Evolutionary conservation across 2,329 filamentous ascomycete species (phyloP).

Genomic region (Fusarium sp.): DNA sequence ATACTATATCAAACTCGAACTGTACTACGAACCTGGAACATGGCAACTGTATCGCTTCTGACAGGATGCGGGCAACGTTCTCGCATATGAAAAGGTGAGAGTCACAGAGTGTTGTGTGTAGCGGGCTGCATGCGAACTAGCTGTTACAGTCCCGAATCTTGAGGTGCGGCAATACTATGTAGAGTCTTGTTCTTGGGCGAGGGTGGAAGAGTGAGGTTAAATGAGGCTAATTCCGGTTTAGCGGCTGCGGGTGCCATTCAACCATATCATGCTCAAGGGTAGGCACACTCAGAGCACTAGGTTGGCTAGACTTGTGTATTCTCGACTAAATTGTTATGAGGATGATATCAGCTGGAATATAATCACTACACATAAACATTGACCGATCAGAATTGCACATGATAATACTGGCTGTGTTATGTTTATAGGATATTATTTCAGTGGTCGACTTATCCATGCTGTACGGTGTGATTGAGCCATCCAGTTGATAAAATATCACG

Average conservation of each 20-base stretch:
- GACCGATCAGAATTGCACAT: neutral
- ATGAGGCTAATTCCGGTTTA: slow-evolving; percentile 26
- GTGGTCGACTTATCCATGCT: neutral
- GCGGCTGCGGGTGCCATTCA: slow-evolving; percentile 14
- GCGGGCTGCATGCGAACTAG: neutral
- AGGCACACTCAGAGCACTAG: slow-evolving; percentile 2
- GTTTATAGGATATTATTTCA: neutral
- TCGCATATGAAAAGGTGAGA: neutral
- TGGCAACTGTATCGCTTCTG: slow-evolving; percentile 13
- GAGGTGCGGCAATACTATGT: neutral
- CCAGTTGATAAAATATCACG: neutral
- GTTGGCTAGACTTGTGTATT: neutral
- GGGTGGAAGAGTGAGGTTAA: slow-evolving; percentile 28
- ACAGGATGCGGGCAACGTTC: neutral
- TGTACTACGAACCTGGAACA: slow-evolving; percentile 46
- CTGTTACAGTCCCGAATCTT: neutral
- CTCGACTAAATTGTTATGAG: neutral
- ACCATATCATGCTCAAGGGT: slow-evolving; percentile 19
- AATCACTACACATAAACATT: too few species aligned
- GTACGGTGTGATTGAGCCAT: neutral
- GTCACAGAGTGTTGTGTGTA: neutral
- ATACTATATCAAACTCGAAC: neutral
- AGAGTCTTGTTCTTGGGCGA: neutral
- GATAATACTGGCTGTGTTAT: neutral
- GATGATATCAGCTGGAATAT: neutral